Evolutionary conservation across 1,284 basidiomycete genomes (phyloP).

Genomic region (Earliella scabrosa): DNA sequence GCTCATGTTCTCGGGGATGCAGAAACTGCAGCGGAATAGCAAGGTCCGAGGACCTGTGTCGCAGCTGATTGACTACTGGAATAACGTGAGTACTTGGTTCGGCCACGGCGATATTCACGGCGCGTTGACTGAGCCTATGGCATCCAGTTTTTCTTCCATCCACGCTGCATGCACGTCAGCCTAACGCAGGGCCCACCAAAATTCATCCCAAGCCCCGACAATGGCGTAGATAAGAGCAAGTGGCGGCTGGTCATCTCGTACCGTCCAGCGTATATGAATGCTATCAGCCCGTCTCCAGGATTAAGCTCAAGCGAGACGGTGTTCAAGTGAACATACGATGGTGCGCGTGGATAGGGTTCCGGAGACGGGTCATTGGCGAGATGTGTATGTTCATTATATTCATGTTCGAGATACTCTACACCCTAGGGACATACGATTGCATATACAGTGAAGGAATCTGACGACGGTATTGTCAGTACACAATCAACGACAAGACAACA

Average conservation of each 20-base stretch:
- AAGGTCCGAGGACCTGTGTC: conserved; percentile 16
- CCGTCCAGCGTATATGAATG: not conserved
- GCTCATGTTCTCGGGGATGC: conserved; percentile 13
- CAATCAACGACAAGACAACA: not conserved
- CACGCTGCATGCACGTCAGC: conserved; percentile 1
- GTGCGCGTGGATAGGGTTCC: too few species aligned
- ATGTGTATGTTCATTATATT: too few species aligned
- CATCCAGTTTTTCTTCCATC: conserved; percentile 5
- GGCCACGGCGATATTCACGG: too few species aligned
- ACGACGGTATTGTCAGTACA: too few species aligned
- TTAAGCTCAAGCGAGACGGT: too few species aligned
- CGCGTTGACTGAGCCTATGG: too few species aligned
- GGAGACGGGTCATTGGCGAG: too few species aligned
- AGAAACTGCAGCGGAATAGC: conserved; percentile 9
- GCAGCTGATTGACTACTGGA: conserved; percentile 28
- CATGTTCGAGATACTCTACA: too few species aligned
- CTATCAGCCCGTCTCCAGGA: too few species aligned
- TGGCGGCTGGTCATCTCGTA: conserved; percentile 7
- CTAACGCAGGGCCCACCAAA: conserved; percentile 5
- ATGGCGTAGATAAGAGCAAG: conserved; percentile 4
- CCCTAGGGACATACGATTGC: too few species aligned
- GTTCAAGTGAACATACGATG: too few species aligned
- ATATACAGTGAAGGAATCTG: too few species aligned
- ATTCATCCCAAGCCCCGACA: not conserved
- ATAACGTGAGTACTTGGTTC: conserved; percentile 17